Conservation (phyloP, 2,329 filamentous ascomycete genomes). For the Neopestalotiopsis sp. region DNA sequence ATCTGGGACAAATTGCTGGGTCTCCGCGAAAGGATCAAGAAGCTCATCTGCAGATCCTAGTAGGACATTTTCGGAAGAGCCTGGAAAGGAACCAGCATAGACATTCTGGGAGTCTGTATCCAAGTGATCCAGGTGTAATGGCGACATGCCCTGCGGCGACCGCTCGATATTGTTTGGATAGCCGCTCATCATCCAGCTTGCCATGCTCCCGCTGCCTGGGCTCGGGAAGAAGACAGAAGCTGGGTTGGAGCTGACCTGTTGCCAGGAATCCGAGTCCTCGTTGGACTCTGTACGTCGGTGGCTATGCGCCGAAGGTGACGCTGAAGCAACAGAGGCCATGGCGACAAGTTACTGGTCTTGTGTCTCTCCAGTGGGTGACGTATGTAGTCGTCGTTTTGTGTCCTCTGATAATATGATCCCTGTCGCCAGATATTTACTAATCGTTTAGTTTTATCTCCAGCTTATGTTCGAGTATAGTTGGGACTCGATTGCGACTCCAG, state of each 20-base stretch:
- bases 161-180: conserved; percentile 39
- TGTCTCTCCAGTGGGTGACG: not conserved
- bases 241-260: conserved; percentile 38
- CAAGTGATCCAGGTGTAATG: conserved; percentile 47
- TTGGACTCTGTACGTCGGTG: conserved; percentile 35
- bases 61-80: conserved; percentile 38
- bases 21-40: conserved; percentile 38
- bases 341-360: not conserved
- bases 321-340: conserved; percentile 40
- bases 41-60: conserved; percentile 29
- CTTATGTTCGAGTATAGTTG: no score
- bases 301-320: conserved; percentile 35
- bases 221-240: conserved; percentile 49
- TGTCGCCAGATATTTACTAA: no score
- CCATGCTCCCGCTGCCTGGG: conserved; percentile 55
- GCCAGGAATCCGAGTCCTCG: conserved; percentile 40
- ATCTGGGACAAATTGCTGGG: conserved; percentile 41
- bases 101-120: conserved; percentile 45
- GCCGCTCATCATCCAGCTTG: conserved; percentile 55
- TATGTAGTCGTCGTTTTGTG: not conserved
- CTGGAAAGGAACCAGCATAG: conserved; percentile 41
- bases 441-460: no score
- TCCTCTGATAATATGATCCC: not conserved
- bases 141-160: conserved; percentile 47
- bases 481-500: no score